These are phyloP conservation scores for Xylaria flabelliformis DNA, from an alignment of 495 filamentous ascomycete species.

Conservation along the genomic window DNA sequence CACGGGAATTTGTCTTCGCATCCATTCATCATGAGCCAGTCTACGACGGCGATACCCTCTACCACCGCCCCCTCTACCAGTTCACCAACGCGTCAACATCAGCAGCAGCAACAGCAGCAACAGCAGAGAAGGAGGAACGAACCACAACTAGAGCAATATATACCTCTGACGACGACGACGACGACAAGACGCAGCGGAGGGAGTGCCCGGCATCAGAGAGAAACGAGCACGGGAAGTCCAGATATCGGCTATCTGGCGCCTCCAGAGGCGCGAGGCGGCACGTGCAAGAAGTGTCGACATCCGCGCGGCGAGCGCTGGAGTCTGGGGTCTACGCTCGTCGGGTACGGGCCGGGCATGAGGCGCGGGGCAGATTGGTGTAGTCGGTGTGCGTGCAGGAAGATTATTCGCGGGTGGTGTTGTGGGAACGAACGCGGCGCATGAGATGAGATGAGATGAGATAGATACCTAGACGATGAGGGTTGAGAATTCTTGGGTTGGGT, in stretches of 20 bases:
- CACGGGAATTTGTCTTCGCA: conserved; percentile 22
- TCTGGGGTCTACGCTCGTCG: conserved; percentile 29
- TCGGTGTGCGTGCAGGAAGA: conserved; percentile 37
- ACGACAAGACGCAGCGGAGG: not conserved
- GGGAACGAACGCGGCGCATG: not conserved
- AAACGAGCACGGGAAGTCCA: not conserved
- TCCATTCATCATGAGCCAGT: conserved; percentile 21
- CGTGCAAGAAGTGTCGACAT: conserved; percentile 35
- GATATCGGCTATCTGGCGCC: not conserved
- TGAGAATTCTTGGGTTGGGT: not conserved
- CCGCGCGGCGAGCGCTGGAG: conserved; percentile 37
- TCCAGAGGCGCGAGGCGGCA: not conserved
- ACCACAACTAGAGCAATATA: not conserved
- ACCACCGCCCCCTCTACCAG: no score
- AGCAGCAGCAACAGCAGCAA: no score
- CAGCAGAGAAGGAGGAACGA: not conserved
- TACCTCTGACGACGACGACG: not conserved
- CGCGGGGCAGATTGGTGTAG: conserved; percentile 37
- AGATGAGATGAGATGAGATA: not conserved
- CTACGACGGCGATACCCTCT: not conserved
- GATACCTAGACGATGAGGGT: not conserved
- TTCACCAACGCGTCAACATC: no score
- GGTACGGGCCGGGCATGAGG: conserved; percentile 28
- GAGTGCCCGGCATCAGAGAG: not conserved
- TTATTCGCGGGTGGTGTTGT: conserved; percentile 32